Evolutionary conservation across 805 yeast genomes (phyloP).

Genomic region (Monosporozyma unispora): DNA sequence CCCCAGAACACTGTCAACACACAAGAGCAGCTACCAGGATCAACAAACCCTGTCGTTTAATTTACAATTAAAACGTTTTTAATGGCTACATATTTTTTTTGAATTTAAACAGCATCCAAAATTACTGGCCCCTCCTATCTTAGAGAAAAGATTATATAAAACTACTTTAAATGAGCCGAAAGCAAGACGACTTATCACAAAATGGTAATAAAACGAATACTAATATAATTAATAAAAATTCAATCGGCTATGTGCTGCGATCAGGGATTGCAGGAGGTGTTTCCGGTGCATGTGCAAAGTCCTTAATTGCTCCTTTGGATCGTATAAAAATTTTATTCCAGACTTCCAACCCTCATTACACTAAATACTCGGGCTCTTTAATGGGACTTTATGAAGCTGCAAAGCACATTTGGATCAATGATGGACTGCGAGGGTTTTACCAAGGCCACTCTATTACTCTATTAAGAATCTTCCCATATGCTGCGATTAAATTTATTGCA

Average conservation of each 20-base stretch:
- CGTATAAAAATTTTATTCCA: slow-evolving; percentile 92
- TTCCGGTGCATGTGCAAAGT: slow-evolving; percentile 94
- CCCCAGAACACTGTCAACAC: neutral
- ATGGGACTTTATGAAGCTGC: slow-evolving; percentile 71
- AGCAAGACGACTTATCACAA: neutral
- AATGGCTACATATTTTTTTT: neutral
- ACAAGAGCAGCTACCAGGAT: neutral
- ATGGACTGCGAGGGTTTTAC: slow-evolving; percentile 74
- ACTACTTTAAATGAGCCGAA: neutral
- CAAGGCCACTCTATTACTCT: slow-evolving; percentile 96
- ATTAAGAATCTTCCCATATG: slow-evolving; percentile 88
- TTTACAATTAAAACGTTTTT: neutral
- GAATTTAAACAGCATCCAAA: neutral
- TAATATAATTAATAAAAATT: slow-evolving; percentile 46
- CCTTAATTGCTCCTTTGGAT: slow-evolving; percentile 90
- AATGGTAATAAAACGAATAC: neutral
- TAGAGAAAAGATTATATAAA: neutral
- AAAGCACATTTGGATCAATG: slow-evolving; percentile 49
- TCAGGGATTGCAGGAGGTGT: slow-evolving; percentile 92
- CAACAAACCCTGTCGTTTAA: neutral
- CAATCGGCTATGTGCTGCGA: slow-evolving; percentile 67
- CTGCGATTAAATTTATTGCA: slow-evolving; percentile 92
- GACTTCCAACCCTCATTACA: slow-evolving; percentile 85
- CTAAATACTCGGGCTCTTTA: slow-evolving; percentile 70
- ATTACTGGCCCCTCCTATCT: neutral